phyloP scores from a whole-genome alignment of 768 basidiomycete genomes.

The Rhizopogon salebrosus region DNA sequence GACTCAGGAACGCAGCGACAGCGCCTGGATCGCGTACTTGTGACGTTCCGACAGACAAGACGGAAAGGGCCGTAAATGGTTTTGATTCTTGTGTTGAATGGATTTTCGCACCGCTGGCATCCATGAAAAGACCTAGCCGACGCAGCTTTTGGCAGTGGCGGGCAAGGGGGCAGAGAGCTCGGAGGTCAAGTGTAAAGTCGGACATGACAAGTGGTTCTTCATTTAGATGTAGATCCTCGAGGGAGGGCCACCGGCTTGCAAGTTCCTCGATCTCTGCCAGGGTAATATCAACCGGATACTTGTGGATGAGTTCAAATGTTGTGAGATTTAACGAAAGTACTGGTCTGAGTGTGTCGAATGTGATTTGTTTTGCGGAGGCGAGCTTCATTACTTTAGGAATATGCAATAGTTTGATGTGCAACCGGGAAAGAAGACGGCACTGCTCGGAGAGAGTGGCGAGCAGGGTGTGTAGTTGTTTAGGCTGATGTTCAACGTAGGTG shows the following conservation, averaged over 20 bases:
- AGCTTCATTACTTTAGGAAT: conserved; percentile 9
- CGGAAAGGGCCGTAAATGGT: conserved; percentile 14
- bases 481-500: conserved; percentile 39
- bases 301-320: conserved; percentile 29
- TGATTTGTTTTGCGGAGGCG: conserved; percentile 23
- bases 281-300: conserved; percentile 27
- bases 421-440: conserved; percentile 41
- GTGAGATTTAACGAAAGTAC: conserved; percentile 26
- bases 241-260: conserved; percentile 39
- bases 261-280: conserved; percentile 41
- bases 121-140: conserved; percentile 32
- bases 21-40: conserved; percentile 35
- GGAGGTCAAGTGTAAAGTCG: conserved; percentile 28
- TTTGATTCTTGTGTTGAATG: conserved; percentile 5
- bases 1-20: conserved; percentile 50
- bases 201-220: conserved; percentile 36
- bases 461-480: conserved; percentile 36
- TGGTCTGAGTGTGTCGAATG: conserved; percentile 32
- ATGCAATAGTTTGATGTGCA: conserved; percentile 34
- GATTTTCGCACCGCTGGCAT: conserved; percentile 24
- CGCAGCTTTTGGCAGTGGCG: conserved; percentile 32
- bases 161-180: conserved; percentile 35
- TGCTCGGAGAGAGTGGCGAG: conserved; percentile 40
- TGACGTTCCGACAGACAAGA: conserved; percentile 48
- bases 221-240: conserved; percentile 42